Evolutionary conservation across 1,139 yeast genomes (phyloP), one percentile per base, ranked within the genome.

Genomic region (Blastobotrys serpentis): DNA sequence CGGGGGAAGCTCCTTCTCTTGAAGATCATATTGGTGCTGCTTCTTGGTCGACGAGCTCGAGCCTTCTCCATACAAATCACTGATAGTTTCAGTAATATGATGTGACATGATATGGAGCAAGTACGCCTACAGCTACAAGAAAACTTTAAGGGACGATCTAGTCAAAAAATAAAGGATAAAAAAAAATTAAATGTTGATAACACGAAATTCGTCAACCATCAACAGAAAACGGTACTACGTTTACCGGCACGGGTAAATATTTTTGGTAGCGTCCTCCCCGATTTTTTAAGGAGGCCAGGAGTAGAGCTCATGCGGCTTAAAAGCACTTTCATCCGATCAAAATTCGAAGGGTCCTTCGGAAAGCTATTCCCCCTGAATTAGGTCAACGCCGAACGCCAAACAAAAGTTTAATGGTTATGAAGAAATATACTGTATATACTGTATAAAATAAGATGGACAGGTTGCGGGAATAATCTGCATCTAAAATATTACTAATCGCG

Each of bases 1-100:
- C 18, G 44, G 32, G 4, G 44, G 44, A 18, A 42, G 38, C 21
- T 42, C 44, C 33, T 42, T 42, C 19, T 26, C 16, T 23, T 22
- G 41, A 11, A 26, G 29, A 19, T 37, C 41, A 13, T 22, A 22
- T 11, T 33, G 5, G 14, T 29, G 32, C 14, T 29, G 32, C 13
- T 29, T 29, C 32, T 4, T 23, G 26, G 26, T 23, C 10, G 26
- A 23, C 34, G 14, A 14, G 18, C 7, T 8, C n/a, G 37, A 33
- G 37, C 37, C 37, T 33, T 33, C 37, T 17, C 37, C 37, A 33
- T 33, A 33, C 37, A 33, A 14, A 33, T 33, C 37, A 33, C 37
- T 21, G 16, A 33, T 33, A 33, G 37, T 33, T 21, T 33, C 37
- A 33, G 37, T 33, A 33, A 33, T 33, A 33, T 33, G 37, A 17